Evolutionary conservation across 2,329 filamentous ascomycete species (phyloP).

Genomic region (Xylariales sp.): DNA sequence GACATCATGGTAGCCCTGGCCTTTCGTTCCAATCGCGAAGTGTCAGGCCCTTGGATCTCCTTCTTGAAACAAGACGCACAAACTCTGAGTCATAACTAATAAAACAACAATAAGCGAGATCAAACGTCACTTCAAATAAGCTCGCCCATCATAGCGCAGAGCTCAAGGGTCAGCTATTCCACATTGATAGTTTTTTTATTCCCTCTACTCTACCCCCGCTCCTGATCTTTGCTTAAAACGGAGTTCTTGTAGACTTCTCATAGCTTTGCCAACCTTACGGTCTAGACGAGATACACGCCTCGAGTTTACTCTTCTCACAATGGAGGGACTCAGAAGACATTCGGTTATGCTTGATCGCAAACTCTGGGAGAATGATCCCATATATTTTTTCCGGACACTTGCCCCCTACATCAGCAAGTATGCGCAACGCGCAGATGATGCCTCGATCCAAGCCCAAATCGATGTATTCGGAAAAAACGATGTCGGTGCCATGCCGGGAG

Average conservation of each 20-base stretch:
- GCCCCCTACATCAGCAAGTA: background rate
- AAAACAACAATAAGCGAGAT: too few species aligned
- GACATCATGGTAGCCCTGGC: background rate
- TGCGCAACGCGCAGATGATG: constrained; percentile 2
- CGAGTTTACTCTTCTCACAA: background rate
- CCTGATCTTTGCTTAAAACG: too few species aligned
- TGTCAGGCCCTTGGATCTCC: background rate
- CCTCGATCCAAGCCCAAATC: constrained; percentile 1
- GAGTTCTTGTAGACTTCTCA: too few species aligned
- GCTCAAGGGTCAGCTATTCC: background rate
- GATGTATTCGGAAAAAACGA: background rate
- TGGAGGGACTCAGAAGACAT: background rate
- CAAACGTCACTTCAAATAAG: background rate
- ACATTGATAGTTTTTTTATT: background rate
- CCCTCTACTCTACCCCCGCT: too few species aligned
- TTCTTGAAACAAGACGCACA: too few species aligned
- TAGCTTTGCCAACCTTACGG: too few species aligned
- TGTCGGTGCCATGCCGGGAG: constrained; percentile 1
- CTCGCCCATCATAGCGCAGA: background rate
- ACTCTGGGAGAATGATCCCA: background rate
- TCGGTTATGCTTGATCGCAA: background rate
- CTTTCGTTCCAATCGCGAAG: background rate
- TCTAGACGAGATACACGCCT: too few species aligned
- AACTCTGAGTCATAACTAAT: too few species aligned
- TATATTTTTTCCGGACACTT: background rate